phyloP scores from a whole-genome alignment of 208 protist genomes.

The Angomonas deanei region DNA sequence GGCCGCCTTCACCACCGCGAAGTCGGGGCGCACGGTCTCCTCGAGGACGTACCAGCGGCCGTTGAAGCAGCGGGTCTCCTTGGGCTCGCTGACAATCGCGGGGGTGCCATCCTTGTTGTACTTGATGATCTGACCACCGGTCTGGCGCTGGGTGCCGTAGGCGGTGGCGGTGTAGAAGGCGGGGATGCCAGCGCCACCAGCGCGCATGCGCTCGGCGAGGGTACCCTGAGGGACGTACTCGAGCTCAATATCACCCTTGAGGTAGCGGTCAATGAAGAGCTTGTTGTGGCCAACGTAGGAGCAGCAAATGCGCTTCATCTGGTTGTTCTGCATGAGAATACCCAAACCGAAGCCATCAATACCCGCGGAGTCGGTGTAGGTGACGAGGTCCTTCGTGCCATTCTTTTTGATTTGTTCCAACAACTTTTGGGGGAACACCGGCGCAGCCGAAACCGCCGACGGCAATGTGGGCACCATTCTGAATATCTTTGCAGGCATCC shows the following conservation, averaged over 20 bases:
- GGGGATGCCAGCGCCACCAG: slow-evolving; percentile 95
- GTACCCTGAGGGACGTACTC: slow-evolving; percentile 96
- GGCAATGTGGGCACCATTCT: slow-evolving; percentile 54
- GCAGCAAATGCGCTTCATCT: slow-evolving; percentile 87
- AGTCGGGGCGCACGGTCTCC: slow-evolving; percentile 88
- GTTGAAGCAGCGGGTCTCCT: slow-evolving; percentile 89
- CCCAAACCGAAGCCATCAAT: slow-evolving; percentile 95
- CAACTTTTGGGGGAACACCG: slow-evolving; percentile 91
- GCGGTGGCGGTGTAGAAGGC: slow-evolving; percentile 96
- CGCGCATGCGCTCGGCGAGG: slow-evolving; percentile 92
- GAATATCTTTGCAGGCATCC: slow-evolving; percentile 73
- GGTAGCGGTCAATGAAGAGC: slow-evolving; percentile 92
- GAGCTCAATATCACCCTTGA: slow-evolving; percentile 94
- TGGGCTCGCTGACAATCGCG: slow-evolving; percentile 48
- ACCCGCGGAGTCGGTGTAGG: slow-evolving; percentile 95
- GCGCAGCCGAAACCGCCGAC: slow-evolving; percentile 96
- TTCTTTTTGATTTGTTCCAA: slow-evolving; percentile 84
- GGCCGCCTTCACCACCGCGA: slow-evolving; percentile 91
- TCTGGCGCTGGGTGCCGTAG: slow-evolving; percentile 90
- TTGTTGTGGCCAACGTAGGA: slow-evolving; percentile 97
- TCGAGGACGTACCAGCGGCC: slow-evolving; percentile 91
- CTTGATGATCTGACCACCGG: slow-evolving; percentile 90
- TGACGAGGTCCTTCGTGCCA: slow-evolving; percentile 89
- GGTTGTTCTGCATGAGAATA: slow-evolving; percentile 88
- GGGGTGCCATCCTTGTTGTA: slow-evolving; percentile 87